A percentile compares a stretch with the other conserved stretches of the same genome.
phyloP scores from a whole-genome alignment of 2,329 filamentous ascomycete species.

The Fusarium sp. region DNA sequence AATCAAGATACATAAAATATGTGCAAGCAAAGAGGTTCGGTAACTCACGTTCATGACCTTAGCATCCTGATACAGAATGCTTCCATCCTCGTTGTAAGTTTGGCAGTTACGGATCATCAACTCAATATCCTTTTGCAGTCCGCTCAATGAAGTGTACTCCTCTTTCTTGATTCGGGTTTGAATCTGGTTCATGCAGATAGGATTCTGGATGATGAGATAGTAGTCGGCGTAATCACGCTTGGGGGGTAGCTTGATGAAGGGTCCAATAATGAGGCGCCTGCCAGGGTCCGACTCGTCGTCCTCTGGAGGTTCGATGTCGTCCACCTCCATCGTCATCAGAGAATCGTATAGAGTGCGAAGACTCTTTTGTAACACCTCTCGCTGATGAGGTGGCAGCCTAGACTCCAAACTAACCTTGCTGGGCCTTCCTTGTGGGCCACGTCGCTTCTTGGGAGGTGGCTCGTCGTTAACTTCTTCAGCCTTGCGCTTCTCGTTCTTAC shows the following conservation, averaged over 20 bases:
- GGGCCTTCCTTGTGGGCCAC: slow-evolving; percentile 75
- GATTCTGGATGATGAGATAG: slow-evolving; percentile 90
- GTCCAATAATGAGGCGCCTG: slow-evolving; percentile 88
- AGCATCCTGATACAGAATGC: slow-evolving; percentile 90
- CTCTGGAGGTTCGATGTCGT: slow-evolving; percentile 71
- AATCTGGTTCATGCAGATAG: slow-evolving; percentile 97
- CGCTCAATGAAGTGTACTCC: slow-evolving; percentile 85
- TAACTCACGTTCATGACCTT: slow-evolving; percentile 84
- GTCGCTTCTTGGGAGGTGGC: slow-evolving; percentile 82
- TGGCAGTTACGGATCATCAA: slow-evolving; percentile 91
- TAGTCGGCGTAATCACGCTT: slow-evolving; percentile 95
- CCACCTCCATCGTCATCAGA: slow-evolving; percentile 86
- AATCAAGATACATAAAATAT: neutral
- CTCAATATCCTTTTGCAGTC: slow-evolving; percentile 85
- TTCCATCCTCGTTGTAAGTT: slow-evolving; percentile 97
- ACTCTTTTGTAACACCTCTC: slow-evolving; percentile 82
- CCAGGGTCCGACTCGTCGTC: slow-evolving; percentile 69
- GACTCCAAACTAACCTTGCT: slow-evolving; percentile 66
- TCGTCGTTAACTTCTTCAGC: slow-evolving; percentile 82
- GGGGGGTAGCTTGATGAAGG: slow-evolving; percentile 91
- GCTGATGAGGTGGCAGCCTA: slow-evolving; percentile 75
- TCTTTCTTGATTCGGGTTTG: slow-evolving; percentile 95
- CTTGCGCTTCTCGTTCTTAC: slow-evolving; percentile 87
- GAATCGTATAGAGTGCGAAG: slow-evolving; percentile 82
- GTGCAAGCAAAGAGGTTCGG: neutral